Evolutionary conservation across 2,329 filamentous ascomycete species (phyloP).

Genomic region (Fusarium kyushuense): DNA sequence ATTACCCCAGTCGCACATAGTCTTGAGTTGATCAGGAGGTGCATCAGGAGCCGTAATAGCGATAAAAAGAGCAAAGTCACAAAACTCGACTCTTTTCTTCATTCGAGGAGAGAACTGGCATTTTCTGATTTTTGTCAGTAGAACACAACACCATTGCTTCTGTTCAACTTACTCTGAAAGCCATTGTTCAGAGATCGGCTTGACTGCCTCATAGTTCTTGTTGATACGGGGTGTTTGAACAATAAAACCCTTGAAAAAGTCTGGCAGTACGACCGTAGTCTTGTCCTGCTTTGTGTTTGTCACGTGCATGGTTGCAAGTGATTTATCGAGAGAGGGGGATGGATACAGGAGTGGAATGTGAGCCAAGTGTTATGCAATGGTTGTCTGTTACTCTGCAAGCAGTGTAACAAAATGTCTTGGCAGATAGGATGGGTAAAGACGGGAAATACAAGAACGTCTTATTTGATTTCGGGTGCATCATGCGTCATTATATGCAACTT

Average conservation of each 20-base stretch:
- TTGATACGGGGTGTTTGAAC: slow-evolving; percentile 12
- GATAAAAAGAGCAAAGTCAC: slow-evolving; percentile 22
- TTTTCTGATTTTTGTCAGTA: not conserved
- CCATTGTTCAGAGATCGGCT: slow-evolving; percentile 20
- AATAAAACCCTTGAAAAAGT: slow-evolving; percentile 17
- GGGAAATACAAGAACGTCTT: not conserved
- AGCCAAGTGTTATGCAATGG: not conserved
- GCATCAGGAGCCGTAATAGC: slow-evolving; percentile 25
- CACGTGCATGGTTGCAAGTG: slow-evolving; percentile 1
- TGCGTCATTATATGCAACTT: slow-evolving; percentile 10
- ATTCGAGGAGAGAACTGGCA: slow-evolving; percentile 16
- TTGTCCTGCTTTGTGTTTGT: not conserved
- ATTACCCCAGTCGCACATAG: slow-evolving; percentile 28
- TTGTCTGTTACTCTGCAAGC: not conserved
- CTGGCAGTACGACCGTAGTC: slow-evolving; percentile 4
- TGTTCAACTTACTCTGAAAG: slow-evolving; percentile 10
- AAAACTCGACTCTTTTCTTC: slow-evolving; percentile 25
- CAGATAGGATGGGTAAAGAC: not conserved
- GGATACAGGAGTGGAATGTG: not conserved
- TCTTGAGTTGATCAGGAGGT: slow-evolving; percentile 15
- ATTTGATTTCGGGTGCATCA: not conserved
- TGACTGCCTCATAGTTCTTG: slow-evolving; percentile 10
- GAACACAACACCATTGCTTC: rapidly evolving
- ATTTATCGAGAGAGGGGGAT: not conserved
- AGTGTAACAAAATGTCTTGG: not conserved